phyloP scores from a whole-genome alignment of 2,329 filamentous ascomycete genomes.

The Hymenoscyphus fraxineus region DNA sequence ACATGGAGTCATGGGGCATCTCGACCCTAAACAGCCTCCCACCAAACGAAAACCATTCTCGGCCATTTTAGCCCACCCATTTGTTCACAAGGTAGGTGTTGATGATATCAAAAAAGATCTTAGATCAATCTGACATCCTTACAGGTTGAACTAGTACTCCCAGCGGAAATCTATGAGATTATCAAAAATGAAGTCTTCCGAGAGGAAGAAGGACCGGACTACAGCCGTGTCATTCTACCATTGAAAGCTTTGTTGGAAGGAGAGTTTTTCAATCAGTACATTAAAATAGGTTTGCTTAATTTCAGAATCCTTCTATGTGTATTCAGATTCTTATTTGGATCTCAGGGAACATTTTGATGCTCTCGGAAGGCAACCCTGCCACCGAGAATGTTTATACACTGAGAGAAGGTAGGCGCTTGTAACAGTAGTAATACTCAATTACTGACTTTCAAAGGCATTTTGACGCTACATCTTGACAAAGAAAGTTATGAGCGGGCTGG shows the following conservation, averaged over 20 bases:
- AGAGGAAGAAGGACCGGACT: conserved; percentile 43
- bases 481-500: conserved; percentile 80
- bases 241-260: conserved; percentile 68
- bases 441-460: conserved; percentile 48
- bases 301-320: not conserved
- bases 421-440: not conserved
- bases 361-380: conserved; percentile 71
- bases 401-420: conserved; percentile 52
- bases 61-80: conserved; percentile 60
- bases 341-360: conserved; percentile 73
- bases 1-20: conserved; percentile 62
- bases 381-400: conserved; percentile 71
- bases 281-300: conserved; percentile 54
- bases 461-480: conserved; percentile 75
- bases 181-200: conserved; percentile 51
- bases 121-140: conserved; percentile 6
- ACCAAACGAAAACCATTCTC: conserved; percentile 74
- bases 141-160: conserved; percentile 69
- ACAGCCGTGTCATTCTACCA: conserved; percentile 68
- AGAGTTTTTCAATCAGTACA: conserved; percentile 77
- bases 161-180: conserved; percentile 55
- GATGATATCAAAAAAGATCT: not conserved
- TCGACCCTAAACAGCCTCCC: conserved; percentile 68
- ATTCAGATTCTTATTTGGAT: conserved; percentile 9
- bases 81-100: conserved; percentile 60